A percentile compares a stretch with the other conserved stretches of the same genome.
These are phyloP conservation scores for Antarctomyces pellizariae DNA, from an alignment of 495 filamentous ascomycete species.

Conservation along the genomic window DNA sequence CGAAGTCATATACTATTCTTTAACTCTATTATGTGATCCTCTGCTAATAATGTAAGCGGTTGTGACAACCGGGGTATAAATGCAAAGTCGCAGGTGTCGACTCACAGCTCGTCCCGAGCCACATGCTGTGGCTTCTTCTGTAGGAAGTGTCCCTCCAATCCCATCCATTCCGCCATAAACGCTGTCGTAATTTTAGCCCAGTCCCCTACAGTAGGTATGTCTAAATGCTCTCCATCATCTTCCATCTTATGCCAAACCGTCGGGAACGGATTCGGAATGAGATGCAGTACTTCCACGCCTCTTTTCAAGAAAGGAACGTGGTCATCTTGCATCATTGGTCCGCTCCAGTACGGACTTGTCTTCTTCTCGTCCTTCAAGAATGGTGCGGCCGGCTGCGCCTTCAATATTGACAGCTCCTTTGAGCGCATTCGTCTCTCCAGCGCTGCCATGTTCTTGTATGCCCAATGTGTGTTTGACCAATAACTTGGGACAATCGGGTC, in stretches of 20 bases:
- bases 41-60: too few relatives aligned
- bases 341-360: slow-evolving; percentile 19
- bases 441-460: slow-evolving; percentile 45
- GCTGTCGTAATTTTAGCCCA: slow-evolving; percentile 64
- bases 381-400: slow-evolving; percentile 3
- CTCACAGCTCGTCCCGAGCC: too few relatives aligned
- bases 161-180: slow-evolving; percentile 88
- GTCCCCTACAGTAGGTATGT: slow-evolving; percentile 62
- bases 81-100: too few relatives aligned
- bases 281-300: slow-evolving; percentile 70
- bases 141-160: slow-evolving; percentile 51
- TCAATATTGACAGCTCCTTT: slow-evolving; percentile 17
- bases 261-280: slow-evolving; percentile 71
- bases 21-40: too few relatives aligned
- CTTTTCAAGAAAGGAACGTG: slow-evolving; percentile 70
- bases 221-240: slow-evolving; percentile 73
- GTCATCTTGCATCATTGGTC: slow-evolving; percentile 48
- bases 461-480: slow-evolving; percentile 82
- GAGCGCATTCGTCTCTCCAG: slow-evolving; percentile 48
- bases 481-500: slow-evolving; percentile 54
- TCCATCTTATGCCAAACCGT: slow-evolving; percentile 63
- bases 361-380: slow-evolving; percentile 23
- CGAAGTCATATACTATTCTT: too few relatives aligned
- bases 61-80: too few relatives aligned
- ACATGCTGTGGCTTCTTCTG: too few relatives aligned